Conservation (phyloP, 148 eudicot genomes). For the Limonium bicolor region DNA sequence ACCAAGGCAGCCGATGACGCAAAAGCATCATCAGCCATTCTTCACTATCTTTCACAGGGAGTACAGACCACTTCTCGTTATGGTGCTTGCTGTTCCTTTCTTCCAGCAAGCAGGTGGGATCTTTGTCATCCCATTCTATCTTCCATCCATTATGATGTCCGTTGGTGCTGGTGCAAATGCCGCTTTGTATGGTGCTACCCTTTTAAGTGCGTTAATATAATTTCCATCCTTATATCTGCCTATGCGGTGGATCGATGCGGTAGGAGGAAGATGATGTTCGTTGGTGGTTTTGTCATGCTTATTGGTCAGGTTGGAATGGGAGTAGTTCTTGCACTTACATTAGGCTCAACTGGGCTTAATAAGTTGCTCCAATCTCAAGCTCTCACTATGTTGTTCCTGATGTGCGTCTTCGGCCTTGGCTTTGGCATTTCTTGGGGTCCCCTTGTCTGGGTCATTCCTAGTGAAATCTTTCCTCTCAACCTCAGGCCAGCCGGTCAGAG, state of each 20-base stretch:
- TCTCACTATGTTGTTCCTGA: background rate
- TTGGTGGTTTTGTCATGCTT: background rate
- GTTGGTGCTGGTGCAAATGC: slow-evolving; percentile 1
- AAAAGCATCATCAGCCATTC: background rate
- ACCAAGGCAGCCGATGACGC: background rate
- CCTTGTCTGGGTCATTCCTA: slow-evolving; percentile 5
- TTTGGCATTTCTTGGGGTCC: slow-evolving; percentile 9
- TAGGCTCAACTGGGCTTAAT: background rate
- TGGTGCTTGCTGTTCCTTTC: slow-evolving; percentile 1
- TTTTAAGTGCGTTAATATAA: slow-evolving; percentile 1
- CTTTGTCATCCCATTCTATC: slow-evolving; percentile 4
- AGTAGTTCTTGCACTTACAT: background rate
- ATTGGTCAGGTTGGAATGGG: slow-evolving; percentile 2
- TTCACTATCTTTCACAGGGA: background rate
- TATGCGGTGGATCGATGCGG: slow-evolving; percentile 6
- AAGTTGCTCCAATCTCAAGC: background rate
- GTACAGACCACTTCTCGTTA: slow-evolving; percentile 1
- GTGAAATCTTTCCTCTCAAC: slow-evolving; percentile 5
- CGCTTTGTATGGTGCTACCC: background rate
- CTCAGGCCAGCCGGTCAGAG: background rate
- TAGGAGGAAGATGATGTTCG: background rate
- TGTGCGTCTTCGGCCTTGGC: slow-evolving; percentile 5
- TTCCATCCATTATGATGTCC: background rate
- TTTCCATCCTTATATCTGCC: background rate
- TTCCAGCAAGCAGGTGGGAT: slow-evolving; percentile 2